Conservation (phyloP, 495 filamentous ascomycete species). For the Penicillium cinerascens region DNA sequence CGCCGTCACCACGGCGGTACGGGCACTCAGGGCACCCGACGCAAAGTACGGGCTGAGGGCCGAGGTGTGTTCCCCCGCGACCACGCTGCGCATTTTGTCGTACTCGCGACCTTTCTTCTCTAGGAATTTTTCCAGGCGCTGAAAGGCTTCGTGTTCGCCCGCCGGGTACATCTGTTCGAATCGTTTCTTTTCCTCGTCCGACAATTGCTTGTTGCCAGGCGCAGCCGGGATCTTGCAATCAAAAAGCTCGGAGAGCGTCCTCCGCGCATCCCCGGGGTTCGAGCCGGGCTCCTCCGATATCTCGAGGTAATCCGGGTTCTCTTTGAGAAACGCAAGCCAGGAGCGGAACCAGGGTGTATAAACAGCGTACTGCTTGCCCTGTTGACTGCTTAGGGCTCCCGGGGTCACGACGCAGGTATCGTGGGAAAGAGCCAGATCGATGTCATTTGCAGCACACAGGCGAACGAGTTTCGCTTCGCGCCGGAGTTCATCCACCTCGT, state of each 20-base stretch:
- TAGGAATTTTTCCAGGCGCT: constrained; percentile 67
- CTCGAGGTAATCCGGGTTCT: constrained; percentile 61
- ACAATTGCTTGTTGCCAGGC: constrained; percentile 62
- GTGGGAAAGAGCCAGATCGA: constrained; percentile 63
- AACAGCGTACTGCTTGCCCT: constrained; percentile 76
- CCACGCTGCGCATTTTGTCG: constrained; percentile 56
- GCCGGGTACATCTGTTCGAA: constrained; percentile 67
- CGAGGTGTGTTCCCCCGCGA: constrained; percentile 61
- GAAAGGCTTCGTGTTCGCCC: constrained; percentile 72
- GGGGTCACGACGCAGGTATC: constrained; percentile 83
- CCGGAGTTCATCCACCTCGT: constrained; percentile 59
- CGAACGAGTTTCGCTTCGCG: constrained; percentile 66
- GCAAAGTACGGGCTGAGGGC: constrained; percentile 77
- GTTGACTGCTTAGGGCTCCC: constrained; percentile 57
- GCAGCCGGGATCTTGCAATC: constrained; percentile 56
- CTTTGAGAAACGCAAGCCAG: constrained; percentile 70
- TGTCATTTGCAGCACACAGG: constrained; percentile 54
- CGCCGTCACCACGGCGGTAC: constrained; percentile 68
- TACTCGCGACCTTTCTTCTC: constrained; percentile 62
- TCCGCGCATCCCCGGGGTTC: constrained; percentile 56
- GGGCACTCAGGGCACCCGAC: constrained; percentile 69
- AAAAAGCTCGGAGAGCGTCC: constrained; percentile 59
- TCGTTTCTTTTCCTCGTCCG: constrained; percentile 53
- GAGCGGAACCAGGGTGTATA: constrained; percentile 78
- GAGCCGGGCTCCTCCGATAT: constrained; percentile 53